Evolutionary conservation across 371 early-diverging fungal species (phyloP), one percentile per base, ranked within the genome.

Genomic region (Syncephalastrum contaminatum): DNA sequence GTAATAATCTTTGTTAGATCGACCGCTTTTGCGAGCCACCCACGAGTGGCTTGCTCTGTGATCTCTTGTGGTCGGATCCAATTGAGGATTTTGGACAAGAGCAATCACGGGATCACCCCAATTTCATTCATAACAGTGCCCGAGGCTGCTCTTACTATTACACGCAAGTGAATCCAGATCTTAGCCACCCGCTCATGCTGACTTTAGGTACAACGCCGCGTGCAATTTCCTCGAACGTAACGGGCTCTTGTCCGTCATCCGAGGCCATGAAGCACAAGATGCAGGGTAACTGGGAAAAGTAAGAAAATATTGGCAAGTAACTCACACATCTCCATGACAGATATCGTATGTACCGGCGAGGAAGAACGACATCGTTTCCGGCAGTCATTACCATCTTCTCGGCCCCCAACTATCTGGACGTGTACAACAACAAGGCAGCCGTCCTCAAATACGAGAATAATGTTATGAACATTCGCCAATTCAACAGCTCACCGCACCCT

Each of bases 201-300:
- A 40, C 39, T 36, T 3, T 63, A 91, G 89, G 64, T 94, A 93
- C 65, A 82, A 88, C 44, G 96, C 97, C 10, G 92, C 91, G 3
- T 93, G 92, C 54, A 83, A 87, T 13, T 99, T 99, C 66, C 73
- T 99, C 51, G 95, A 96, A 61, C 85, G 83, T 65, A 99, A 99
- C 70, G 89, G 93, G 55, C 75, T 99, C 21, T 70, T 94, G 42
- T 93, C 93, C 13, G 85, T 99, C 47, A 95, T 99, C 58, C 88
- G 99, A 45, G 99, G 97, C 10, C 99, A 99, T 73, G 99, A 99
- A 70, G 99, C 99, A 21, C 98, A 98, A 74, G 96, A 96, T 62
- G 88, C 93, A 68, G 88, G 99, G 75, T 77, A 82, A 66, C 13
- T 10, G 10, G 36, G 0, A 30, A 10, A 30, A 10, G 12, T n/a